A percentile compares a stretch with the other conserved stretches of the same genome.
These are phyloP conservation scores for Fusarium napiforme DNA, from an alignment of 2,329 filamentous ascomycete genomes.

Conservation along the genomic window DNA sequence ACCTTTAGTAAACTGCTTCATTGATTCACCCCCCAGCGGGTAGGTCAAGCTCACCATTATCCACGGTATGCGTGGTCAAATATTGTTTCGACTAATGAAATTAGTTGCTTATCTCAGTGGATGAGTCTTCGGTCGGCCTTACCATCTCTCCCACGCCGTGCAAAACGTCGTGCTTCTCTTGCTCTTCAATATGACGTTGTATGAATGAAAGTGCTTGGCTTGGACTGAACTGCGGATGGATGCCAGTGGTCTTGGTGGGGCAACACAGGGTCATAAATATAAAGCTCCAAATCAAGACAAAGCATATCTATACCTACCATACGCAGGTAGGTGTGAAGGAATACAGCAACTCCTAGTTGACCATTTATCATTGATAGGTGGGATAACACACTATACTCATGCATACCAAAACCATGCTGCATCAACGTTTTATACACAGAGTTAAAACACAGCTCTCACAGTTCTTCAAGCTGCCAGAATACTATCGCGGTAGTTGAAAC, in stretches of 20 bases:
- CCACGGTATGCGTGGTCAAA: slow-evolving; percentile 89
- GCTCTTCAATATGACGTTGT: slow-evolving; percentile 40
- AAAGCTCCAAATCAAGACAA: slow-evolving; percentile 12
- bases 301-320: not conserved
- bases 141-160: slow-evolving; percentile 42
- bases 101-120: slow-evolving; percentile 1
- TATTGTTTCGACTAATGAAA: slow-evolving; percentile 91
- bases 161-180: slow-evolving; percentile 4
- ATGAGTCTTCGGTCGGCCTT: slow-evolving; percentile 1
- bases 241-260: slow-evolving; percentile 32
- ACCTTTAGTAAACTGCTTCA: slow-evolving; percentile 32
- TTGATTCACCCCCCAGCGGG: slow-evolving; percentile 39
- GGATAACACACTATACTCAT: not conserved
- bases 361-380: not conserved
- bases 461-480: not conserved
- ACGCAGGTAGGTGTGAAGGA: not conserved
- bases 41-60: slow-evolving; percentile 73
- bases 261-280: slow-evolving; percentile 26
- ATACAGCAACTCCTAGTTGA: not conserved
- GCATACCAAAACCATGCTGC: not conserved
- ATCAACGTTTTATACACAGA: not conserved
- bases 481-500: not conserved
- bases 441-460: not conserved
- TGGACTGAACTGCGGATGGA: slow-evolving; percentile 26
- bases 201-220: slow-evolving; percentile 35